Evolutionary conservation across 805 yeast species (phyloP).

Genomic region (Suhomyces vadensis): DNA sequence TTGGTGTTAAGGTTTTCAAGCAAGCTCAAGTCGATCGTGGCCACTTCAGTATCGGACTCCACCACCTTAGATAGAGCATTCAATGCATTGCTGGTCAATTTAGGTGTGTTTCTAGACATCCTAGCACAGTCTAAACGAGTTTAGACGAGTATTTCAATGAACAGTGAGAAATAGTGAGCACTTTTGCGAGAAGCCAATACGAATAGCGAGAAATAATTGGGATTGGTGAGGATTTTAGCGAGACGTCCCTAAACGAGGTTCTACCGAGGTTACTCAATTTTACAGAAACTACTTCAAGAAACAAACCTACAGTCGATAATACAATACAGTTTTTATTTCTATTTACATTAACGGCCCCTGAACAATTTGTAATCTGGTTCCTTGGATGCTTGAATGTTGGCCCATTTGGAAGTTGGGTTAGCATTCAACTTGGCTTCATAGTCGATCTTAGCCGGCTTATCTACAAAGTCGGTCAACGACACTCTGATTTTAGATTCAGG

Average conservation of each 20-base stretch:
- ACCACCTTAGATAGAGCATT: conserved; percentile 30
- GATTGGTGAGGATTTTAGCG: neutral
- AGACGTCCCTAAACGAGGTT: too few relatives aligned
- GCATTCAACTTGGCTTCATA: conserved; percentile 53
- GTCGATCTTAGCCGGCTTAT: conserved; percentile 49
- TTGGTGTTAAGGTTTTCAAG: conserved; percentile 59
- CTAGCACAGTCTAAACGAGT: too few relatives aligned
- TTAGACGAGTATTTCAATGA: too few relatives aligned
- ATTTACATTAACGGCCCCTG: conserved; percentile 53
- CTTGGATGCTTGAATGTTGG: conserved; percentile 53
- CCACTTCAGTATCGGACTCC: conserved; percentile 43
- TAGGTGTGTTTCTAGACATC: conserved; percentile 32
- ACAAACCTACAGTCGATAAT: neutral
- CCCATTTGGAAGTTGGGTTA: conserved; percentile 66
- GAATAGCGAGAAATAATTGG: too few relatives aligned
- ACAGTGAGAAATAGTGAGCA: too few relatives aligned
- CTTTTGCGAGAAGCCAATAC: too few relatives aligned
- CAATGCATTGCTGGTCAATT: conserved; percentile 30
- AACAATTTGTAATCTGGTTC: conserved; percentile 55
- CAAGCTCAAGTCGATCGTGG: conserved; percentile 48
- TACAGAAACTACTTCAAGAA: too few relatives aligned
- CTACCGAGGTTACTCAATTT: too few relatives aligned
- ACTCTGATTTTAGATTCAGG: conserved; percentile 66
- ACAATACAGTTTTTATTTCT: neutral
- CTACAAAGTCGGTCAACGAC: conserved; percentile 59